Percentiles rank a stretch among this genome's conserved stretches.
Conservation (phyloP, 2,329 filamentous ascomycete genomes). For the Xylariaceae sp. region DNA sequence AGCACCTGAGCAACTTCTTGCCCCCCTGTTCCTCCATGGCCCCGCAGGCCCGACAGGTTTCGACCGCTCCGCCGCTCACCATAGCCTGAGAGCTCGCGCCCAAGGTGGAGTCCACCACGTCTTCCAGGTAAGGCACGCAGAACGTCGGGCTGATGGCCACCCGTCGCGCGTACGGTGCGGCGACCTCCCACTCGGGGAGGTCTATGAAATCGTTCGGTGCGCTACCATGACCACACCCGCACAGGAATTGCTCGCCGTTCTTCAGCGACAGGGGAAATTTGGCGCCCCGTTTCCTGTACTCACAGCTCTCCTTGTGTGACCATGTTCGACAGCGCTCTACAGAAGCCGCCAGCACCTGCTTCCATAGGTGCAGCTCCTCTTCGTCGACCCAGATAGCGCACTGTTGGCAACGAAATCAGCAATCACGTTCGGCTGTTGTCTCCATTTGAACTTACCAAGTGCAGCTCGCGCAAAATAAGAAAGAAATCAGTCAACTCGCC, state of each 20-base stretch:
- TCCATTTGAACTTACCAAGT: no score
- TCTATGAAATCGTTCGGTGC: slow-evolving; percentile 35
- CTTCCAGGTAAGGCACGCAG: slow-evolving; percentile 39
- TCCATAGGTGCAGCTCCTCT: slow-evolving; percentile 55
- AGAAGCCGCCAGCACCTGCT: slow-evolving; percentile 37
- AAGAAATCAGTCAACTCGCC: slow-evolving; percentile 34
- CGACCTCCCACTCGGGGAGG: slow-evolving; percentile 40
- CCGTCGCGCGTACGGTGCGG: slow-evolving; percentile 43
- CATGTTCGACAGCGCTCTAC: slow-evolving; percentile 47
- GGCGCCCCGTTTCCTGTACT: slow-evolving; percentile 34
- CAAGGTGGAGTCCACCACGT: slow-evolving; percentile 17
- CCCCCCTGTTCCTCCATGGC: slow-evolving; percentile 14
- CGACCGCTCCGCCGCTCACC: slow-evolving; percentile 12
- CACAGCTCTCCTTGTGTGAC: slow-evolving; percentile 37
- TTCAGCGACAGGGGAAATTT: slow-evolving; percentile 34
- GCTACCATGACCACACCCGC: slow-evolving; percentile 40
- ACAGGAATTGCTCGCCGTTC: slow-evolving; percentile 34
- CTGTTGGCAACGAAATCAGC: no score
- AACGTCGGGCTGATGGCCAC: slow-evolving; percentile 55
- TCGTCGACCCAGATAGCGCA: slow-evolving; percentile 39
- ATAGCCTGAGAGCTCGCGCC: not conserved
- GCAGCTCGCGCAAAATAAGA: slow-evolving; percentile 30
- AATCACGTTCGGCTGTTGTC: no score
- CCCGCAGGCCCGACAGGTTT: slow-evolving; percentile 24
- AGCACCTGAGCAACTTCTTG: slow-evolving; percentile 38